A percentile compares a stretch with the other conserved stretches of the same genome.
Conservation (phyloP, 805 yeast genomes). For the Suhomyces canberraensis region DNA sequence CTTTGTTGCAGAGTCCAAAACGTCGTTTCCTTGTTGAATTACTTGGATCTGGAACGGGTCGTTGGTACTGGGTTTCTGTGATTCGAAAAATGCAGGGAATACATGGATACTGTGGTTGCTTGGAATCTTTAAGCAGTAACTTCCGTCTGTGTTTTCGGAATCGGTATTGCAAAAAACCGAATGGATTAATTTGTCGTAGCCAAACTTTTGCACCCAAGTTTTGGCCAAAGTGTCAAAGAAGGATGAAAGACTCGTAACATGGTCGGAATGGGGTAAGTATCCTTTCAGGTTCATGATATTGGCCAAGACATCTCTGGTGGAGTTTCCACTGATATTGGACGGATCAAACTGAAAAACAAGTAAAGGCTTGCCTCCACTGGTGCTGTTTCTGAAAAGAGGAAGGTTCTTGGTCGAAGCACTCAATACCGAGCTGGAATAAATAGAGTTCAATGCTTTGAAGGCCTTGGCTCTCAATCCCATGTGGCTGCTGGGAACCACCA, state of each 20-base stretch:
- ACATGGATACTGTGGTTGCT: constrained; percentile 33
- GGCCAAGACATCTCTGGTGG: not conserved
- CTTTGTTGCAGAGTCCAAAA: constrained; percentile 10
- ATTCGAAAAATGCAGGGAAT: constrained; percentile 17
- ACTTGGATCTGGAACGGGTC: no score
- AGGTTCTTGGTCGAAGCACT: constrained; percentile 9
- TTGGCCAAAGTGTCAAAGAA: constrained; percentile 43
- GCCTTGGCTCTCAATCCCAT: constrained; percentile 5
- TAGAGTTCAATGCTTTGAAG: constrained; percentile 7
- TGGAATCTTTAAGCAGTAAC: no score
- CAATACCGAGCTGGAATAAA: constrained; percentile 11
- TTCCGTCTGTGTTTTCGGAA: no score
- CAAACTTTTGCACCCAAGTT: constrained; percentile 35
- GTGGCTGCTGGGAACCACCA: constrained; percentile 34
- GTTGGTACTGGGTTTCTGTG: no score
- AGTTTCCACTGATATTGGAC: not conserved
- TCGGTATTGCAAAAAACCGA: no score
- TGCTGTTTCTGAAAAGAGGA: constrained; percentile 26
- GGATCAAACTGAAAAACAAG: constrained; percentile 34
- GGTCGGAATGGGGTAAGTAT: constrained; percentile 12
- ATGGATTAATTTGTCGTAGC: constrained; percentile 32
- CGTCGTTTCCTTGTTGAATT: constrained; percentile 19
- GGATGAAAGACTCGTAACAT: constrained; percentile 4
- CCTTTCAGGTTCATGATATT: constrained; percentile 19
- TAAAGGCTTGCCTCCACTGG: constrained; percentile 28